phyloP scores from a whole-genome alignment of 768 basidiomycete genomes.

The Boletellus emodensis region DNA sequence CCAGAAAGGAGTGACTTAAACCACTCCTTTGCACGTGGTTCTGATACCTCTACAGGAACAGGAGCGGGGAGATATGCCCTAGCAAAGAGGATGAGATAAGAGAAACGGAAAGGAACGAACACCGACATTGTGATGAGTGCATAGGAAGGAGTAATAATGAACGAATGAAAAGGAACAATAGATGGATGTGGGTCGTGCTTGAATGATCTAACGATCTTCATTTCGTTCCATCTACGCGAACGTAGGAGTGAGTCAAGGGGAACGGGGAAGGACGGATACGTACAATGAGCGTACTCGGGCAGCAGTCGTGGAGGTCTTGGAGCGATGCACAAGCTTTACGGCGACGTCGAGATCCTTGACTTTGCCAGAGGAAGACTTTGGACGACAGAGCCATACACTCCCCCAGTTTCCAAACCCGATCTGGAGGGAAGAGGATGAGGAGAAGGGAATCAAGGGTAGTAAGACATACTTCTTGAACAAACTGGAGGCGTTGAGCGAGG shows the following conservation, averaged over 20 bases:
- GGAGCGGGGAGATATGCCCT: slow-evolving; percentile 88
- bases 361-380: slow-evolving; percentile 46
- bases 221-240: slow-evolving; percentile 85
- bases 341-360: slow-evolving; percentile 62
- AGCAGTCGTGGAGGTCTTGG: slow-evolving; percentile 76
- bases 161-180: slow-evolving; percentile 89
- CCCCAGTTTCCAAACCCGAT: slow-evolving; percentile 95
- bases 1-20: slow-evolving; percentile 79
- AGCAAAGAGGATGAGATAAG: slow-evolving; percentile 9
- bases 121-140: slow-evolving; percentile 91
- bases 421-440: slow-evolving; percentile 34
- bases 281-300: slow-evolving; percentile 87
- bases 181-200: slow-evolving; percentile 85
- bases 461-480: slow-evolving; percentile 65
- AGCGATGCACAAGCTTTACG: slow-evolving; percentile 89
- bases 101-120: slow-evolving; percentile 1
- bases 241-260: background rate
- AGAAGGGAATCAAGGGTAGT: background rate
- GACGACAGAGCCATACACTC: slow-evolving; percentile 76
- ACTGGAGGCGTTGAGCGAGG: slow-evolving; percentile 65
- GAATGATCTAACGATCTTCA: slow-evolving; percentile 89
- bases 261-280: slow-evolving; percentile 23
- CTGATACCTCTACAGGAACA: slow-evolving; percentile 84
- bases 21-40: slow-evolving; percentile 74
- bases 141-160: slow-evolving; percentile 88